Evolutionary conservation across 169 alveolate species (phyloP).

Genomic region (Plasmodium blacklocki): DNA sequence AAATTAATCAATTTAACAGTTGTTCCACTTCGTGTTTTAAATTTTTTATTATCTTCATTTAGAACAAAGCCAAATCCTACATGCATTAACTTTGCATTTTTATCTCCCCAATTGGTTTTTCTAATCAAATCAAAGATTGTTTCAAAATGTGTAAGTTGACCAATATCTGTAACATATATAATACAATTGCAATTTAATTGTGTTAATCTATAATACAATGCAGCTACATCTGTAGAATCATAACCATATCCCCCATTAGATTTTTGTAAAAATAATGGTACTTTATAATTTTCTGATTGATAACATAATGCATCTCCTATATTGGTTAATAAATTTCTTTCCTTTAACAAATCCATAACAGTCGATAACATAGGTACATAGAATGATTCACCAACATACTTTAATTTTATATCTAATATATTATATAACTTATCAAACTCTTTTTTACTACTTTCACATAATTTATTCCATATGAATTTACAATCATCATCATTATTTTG

Average conservation of each 20-base stretch:
- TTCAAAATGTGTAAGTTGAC: constrained; percentile 96
- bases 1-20: constrained; percentile 94
- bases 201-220: constrained; percentile 65
- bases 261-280: constrained; percentile 96
- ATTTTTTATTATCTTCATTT: constrained; percentile 95
- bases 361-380: constrained; percentile 93
- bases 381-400: constrained; percentile 96
- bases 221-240: constrained; percentile 98
- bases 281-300: constrained; percentile 85
- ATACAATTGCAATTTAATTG: constrained; percentile 91
- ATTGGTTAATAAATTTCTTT: constrained; percentile 86
- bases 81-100: constrained; percentile 90
- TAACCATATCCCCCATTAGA: constrained; percentile 99
- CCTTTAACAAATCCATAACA: constrained; percentile 88
- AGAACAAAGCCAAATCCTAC: constrained; percentile 98
- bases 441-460: constrained; percentile 90
- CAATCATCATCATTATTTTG: constrained; percentile 91
- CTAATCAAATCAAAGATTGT: constrained; percentile 95
- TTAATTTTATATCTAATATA: constrained; percentile 87
- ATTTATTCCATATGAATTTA: constrained; percentile 88
- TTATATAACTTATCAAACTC: constrained; percentile 89
- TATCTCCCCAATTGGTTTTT: constrained; percentile 87
- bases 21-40: constrained; percentile 96
- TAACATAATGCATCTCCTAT: constrained; percentile 96
- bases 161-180: constrained; percentile 96